phyloP scores from a whole-genome alignment of 1,284 basidiomycete genomes.

The Pyrrhoderma noxium region DNA sequence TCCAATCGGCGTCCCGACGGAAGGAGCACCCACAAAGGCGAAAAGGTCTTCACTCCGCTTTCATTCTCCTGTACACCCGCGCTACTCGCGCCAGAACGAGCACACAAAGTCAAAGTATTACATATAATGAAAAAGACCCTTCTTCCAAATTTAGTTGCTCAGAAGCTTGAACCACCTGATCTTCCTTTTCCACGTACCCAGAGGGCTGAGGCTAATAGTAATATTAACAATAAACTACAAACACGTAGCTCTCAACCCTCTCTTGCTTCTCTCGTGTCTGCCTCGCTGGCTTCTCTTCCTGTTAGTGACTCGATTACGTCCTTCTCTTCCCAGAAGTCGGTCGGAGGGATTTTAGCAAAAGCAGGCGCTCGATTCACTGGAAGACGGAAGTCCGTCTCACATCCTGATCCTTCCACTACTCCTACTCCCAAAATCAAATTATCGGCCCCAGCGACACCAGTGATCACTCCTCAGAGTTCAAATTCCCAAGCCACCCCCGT shows the following conservation, averaged over 20 bases:
- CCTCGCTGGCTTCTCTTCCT: neutral
- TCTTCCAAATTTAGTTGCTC: conserved; percentile 45
- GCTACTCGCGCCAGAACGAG: conserved; percentile 55
- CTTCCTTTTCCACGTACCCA: neutral
- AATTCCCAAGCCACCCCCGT: neutral
- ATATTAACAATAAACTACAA: neutral
- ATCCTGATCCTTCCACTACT: neutral
- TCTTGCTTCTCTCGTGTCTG: neutral
- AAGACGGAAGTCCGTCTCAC: neutral
- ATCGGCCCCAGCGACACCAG: no score
- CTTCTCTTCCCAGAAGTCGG: neutral
- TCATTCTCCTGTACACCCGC: conserved; percentile 67
- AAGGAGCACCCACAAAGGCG: conserved; percentile 42
- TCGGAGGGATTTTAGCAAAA: conserved; percentile 1
- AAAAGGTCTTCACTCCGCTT: conserved; percentile 64
- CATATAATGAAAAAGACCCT: conserved; percentile 65
- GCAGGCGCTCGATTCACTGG: neutral
- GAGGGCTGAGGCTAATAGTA: no score
- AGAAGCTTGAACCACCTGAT: conserved; percentile 43
- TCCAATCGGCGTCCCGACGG: conserved; percentile 45
- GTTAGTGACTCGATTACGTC: neutral
- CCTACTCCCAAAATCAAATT: no score
- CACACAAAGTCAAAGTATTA: conserved; percentile 57
- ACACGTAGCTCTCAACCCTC: neutral
- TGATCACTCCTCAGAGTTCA: no score